Base-by-base conservation (phyloP, 179 eudicot species). In the Beta corolliflora region DNA sequence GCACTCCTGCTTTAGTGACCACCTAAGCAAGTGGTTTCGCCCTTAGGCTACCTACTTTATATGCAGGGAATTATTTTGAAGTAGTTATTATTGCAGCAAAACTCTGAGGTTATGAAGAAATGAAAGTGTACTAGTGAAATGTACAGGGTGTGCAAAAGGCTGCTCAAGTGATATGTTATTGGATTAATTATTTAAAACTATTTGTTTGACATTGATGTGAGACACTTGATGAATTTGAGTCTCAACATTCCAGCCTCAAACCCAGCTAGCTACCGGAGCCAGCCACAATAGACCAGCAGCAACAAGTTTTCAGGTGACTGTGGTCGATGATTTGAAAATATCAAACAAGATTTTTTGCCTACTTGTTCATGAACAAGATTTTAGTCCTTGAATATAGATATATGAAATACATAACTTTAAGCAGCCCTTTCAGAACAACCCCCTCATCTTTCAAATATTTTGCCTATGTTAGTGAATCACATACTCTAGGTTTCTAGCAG, bases 91-190 rank as follows among this genome's bases (percentile, higher is more conserved):
- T 25, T 25, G 73, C 65, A 64, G 78, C 73, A 80, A 54, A 75
- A 80, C n/a, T 53, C 78, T 19, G 66, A 80, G 70, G 73, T 73
- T 50, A 54, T 64, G 78, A 80, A 63, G 64, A 73, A 64, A 64
- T 23, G 78, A 80, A 80, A 73, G 78, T 73, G 63, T 80, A 70
- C 73, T 6, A 14, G 18, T 53, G 83, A 80, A 68, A 73, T 52
- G 78, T 80, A 73, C 45, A n/a, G 60, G 56, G 77, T 73, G 83
- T 80, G 78, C 53, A 80, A 53, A 44, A 64, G 73, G 83, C 83
- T 73, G 78, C 73, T 50, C 64, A 73, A 78, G 73, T n/a, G n/a
- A n/a, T 80, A 46, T 48, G 29, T 9, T 60, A 18, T 60, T 60
- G 7, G n/a, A 21, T 5, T 2, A 68, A 44, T 59, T 15, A 45